Conservation (phyloP, 352 stramenopile genomes). For the Phytophthora hibernalis region DNA sequence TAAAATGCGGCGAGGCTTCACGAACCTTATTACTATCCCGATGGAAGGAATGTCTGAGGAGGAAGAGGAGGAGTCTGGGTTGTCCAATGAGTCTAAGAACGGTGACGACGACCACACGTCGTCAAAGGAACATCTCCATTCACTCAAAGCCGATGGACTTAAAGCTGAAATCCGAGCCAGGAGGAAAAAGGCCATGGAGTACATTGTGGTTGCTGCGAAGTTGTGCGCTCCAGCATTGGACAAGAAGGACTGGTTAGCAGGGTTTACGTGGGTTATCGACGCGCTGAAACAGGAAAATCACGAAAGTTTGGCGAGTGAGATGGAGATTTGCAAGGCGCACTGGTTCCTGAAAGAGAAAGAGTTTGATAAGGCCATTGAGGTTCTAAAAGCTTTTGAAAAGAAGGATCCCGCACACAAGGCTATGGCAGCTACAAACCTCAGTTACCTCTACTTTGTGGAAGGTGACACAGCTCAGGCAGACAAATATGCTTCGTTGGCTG, state of each 20-base stretch:
- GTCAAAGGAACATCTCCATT: slow-evolving; percentile 63
- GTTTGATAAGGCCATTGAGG: slow-evolving; percentile 94
- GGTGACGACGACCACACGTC: slow-evolving; percentile 46
- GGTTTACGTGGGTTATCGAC: slow-evolving; percentile 96
- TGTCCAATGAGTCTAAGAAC: slow-evolving; percentile 64
- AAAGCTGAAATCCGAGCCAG: slow-evolving; percentile 80
- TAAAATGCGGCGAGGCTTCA: slow-evolving; percentile 94
- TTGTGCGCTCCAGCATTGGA: slow-evolving; percentile 94
- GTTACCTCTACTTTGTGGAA: slow-evolving; percentile 97
- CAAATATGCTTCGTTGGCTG: slow-evolving; percentile 92
- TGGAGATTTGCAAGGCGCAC: slow-evolving; percentile 91
- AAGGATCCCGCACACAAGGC: slow-evolving; percentile 94
- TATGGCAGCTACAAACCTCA: slow-evolving; percentile 96
- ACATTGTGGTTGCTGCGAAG: slow-evolving; percentile 95
- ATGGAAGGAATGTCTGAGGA: slow-evolving; percentile 90
- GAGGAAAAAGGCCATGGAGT: slow-evolving; percentile 87
- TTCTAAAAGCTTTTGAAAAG: slow-evolving; percentile 96
- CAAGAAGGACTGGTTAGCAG: slow-evolving; percentile 91
- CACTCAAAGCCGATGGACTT: slow-evolving; percentile 72
- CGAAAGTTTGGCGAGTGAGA: slow-evolving; percentile 91
- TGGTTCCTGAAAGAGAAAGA: slow-evolving; percentile 93
- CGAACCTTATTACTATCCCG: slow-evolving; percentile 90
- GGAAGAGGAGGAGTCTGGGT: slow-evolving; percentile 79
- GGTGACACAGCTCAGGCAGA: slow-evolving; percentile 91
- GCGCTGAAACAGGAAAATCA: slow-evolving; percentile 91